Evolutionary conservation across 306 rosid species (phyloP), one percentile per base, ranked within the genome.

Genomic region (Cotoneaster glaucophyllus): DNA sequence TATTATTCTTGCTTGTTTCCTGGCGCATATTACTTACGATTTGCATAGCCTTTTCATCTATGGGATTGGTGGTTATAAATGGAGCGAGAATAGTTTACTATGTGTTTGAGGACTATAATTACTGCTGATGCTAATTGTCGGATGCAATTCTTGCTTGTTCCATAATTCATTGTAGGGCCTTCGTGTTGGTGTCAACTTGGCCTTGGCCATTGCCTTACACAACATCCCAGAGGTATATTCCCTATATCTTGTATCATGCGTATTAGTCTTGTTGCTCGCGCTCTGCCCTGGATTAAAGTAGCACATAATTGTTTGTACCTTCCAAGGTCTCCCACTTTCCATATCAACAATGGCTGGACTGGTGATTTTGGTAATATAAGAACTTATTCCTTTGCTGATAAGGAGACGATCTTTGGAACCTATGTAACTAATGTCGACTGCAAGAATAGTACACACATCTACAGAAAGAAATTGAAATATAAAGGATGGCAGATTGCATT

Each of bases 191-290:
- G 68, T 96, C 78, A 96, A 96, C 84, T 85, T 96, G 84, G 98
- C 99, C 73, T 79, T 96, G 84, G 99, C 99, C 79, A 96, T 96
- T 82, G 97, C 99, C 81, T 85, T 95, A 81, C 99, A 95, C 91
- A 90, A 95, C 79, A 95, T 95, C 71, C 99, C 97, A 21, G 98
- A 96, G 98, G 99, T 96, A 88, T 53, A n/a, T 21, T 74, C 34
- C 77, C 79, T 69, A n/a, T 48, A 56, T 50, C 71, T 70, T 45
- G 70, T 28, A 50, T 64, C 28, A 9, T 65, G 26, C 14, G 66
- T 61, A 57, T 48, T 79, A 11, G 2, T 21, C 75, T 80, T 41
- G 39, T 29, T 71, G 52, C 78, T 72, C 28, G 83, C 70, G 34
- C 14, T 69, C 59, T 59, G 54, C 69, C 61, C 39, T 18, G 24